phyloP scores from a whole-genome alignment of 2,329 filamentous ascomycete genomes.

The Plectosphaerella cucumerina region DNA sequence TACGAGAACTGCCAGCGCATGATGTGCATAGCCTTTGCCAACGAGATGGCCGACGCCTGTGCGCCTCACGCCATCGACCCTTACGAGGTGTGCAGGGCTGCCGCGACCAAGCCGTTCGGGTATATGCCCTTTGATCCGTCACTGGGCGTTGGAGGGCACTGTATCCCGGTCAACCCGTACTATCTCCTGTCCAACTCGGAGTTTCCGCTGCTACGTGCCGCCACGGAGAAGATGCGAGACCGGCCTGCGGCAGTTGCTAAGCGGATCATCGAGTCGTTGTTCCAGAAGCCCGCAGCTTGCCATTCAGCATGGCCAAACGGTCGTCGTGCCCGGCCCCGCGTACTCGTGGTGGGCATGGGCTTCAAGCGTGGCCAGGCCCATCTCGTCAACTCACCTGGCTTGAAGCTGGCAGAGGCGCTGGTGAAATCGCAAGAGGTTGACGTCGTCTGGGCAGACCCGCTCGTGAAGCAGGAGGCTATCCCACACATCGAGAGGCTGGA shows the following conservation, averaged over 20 bases:
- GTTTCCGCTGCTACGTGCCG: conserved; percentile 30
- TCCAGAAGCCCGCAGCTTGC: not conserved
- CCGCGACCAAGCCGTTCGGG: conserved; percentile 34
- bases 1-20: conserved; percentile 42
- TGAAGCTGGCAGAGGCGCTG: conserved; percentile 34
- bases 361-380: conserved; percentile 47
- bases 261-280: conserved; percentile 3
- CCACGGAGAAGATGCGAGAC: conserved; percentile 25
- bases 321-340: conserved; percentile 14
- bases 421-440: conserved; percentile 29
- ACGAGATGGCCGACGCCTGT: conserved; percentile 40
- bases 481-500: conserved; percentile 32
- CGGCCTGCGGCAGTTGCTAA: conserved; percentile 24
- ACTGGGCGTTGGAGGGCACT: conserved; percentile 37
- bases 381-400: conserved; percentile 42
- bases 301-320: not conserved
- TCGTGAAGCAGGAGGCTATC: conserved; percentile 36
- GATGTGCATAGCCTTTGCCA: conserved; percentile 35
- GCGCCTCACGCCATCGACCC: conserved; percentile 27
- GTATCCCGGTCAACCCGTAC: conserved; percentile 38
- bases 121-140: conserved; percentile 31
- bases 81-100: conserved; percentile 32
- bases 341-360: conserved; percentile 43
- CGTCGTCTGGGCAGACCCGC: conserved; percentile 39
- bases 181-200: conserved; percentile 32